phyloP scores from a whole-genome alignment of 495 filamentous ascomycete species.

The Massariosphaeria phaeospora region DNA sequence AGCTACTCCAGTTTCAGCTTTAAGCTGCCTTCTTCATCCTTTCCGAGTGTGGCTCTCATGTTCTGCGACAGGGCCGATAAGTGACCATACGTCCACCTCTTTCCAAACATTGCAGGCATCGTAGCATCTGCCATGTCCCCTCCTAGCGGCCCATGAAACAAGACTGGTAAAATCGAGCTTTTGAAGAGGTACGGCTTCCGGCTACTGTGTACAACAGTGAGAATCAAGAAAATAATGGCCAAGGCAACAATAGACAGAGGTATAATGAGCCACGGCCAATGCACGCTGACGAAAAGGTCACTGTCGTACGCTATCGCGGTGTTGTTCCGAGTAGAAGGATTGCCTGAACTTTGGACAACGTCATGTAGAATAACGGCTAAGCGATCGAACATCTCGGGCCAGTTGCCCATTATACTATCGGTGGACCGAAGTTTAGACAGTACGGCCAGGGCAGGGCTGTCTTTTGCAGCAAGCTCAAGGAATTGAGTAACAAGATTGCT shows the following conservation, averaged over 20 bases:
- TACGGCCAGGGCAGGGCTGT: too few species aligned
- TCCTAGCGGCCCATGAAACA: conserved; percentile 1
- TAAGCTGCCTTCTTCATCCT: background rate
- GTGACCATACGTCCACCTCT: background rate
- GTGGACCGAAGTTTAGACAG: background rate
- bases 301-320: background rate
- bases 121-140: background rate
- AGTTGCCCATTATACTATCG: background rate
- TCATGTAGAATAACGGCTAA: background rate
- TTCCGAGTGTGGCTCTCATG: background rate
- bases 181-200: conserved; percentile 7
- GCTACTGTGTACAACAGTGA: background rate
- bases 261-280: conserved; percentile 8
- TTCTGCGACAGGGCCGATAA: background rate
- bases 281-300: conserved; percentile 1
- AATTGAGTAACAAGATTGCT: background rate
- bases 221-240: background rate
- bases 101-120: background rate
- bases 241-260: conserved; percentile 1
- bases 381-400: background rate
- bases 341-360: background rate
- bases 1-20: background rate
- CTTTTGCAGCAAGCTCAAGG: background rate
- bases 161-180: background rate
- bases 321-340: background rate